phyloP scores from a whole-genome alignment of 768 basidiomycete genomes.

The Udeniomyces megalosporus region DNA sequence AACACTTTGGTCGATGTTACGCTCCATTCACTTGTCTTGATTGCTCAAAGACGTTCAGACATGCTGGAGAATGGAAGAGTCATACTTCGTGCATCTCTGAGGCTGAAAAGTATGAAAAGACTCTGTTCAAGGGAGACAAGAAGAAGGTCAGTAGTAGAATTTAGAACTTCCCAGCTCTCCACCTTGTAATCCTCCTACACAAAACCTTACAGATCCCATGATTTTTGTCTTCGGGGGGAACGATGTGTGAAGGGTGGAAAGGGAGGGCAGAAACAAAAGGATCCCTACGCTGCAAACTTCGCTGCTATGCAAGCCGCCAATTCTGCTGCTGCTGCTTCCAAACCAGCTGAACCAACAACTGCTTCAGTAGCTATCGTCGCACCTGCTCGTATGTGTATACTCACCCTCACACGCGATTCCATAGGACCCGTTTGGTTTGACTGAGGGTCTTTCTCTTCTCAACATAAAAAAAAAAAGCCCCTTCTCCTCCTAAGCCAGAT shows the following conservation, averaged over 20 bases:
- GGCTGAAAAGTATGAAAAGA: conserved; percentile 16
- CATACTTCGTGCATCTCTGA: conserved; percentile 16
- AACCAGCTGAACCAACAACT: neutral
- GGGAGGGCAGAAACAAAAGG: conserved; percentile 8
- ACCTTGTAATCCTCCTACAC: neutral
- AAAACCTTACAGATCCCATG: neutral
- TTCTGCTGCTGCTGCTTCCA: neutral
- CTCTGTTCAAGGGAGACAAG: conserved; percentile 11
- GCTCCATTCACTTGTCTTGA: conserved; percentile 16
- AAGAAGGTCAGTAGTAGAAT: neutral
- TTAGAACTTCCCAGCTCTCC: neutral
- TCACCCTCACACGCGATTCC: no score
- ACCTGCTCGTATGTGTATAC: neutral
- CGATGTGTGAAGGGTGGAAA: neutral
- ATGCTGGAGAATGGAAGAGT: conserved; percentile 3
- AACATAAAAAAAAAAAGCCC: conserved; percentile 19
- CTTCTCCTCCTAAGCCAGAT: conserved; percentile 68
- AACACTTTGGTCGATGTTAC: conserved; percentile 11
- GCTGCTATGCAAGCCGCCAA: neutral
- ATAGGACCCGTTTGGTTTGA: no score
- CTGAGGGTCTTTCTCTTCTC: no score
- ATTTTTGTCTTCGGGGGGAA: neutral
- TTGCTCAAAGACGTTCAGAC: conserved; percentile 14
- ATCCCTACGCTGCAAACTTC: conserved; percentile 14
- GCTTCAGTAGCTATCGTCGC: neutral